phyloP scores from a whole-genome alignment of 2,329 filamentous ascomycete species.

The Penicillium sp. region DNA sequence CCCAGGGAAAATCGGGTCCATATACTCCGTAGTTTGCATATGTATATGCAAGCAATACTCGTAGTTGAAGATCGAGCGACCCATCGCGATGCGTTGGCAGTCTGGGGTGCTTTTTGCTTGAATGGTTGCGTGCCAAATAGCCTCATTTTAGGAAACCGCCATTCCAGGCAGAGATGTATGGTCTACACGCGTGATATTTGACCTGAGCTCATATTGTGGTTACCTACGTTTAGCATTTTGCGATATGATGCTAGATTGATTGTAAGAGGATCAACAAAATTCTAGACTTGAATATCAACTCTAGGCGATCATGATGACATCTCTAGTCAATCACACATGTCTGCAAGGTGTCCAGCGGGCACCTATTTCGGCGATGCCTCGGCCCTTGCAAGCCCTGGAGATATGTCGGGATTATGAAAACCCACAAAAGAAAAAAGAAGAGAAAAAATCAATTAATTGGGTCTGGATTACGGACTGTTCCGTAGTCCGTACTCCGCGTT shows the following conservation, averaged over 20 bases:
- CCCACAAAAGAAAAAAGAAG: neutral
- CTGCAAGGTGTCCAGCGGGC: neutral
- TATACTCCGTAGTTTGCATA: neutral
- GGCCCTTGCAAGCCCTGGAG: neutral
- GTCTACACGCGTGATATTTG: neutral
- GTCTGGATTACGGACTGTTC: neutral
- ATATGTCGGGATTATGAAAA: neutral
- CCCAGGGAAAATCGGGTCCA: neutral
- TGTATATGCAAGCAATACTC: slow-evolving; percentile 11
- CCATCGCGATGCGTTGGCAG: slow-evolving; percentile 16
- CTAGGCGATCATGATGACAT: neutral
- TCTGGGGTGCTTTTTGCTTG: slow-evolving; percentile 1
- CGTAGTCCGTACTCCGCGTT: neutral
- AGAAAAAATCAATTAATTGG: neutral
- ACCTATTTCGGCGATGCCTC: neutral
- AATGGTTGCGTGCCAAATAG: neutral
- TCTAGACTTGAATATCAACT: neutral
- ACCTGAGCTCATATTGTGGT: neutral
- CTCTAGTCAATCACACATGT: neutral
- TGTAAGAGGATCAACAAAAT: neutral
- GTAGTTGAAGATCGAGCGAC: neutral
- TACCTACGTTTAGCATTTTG: neutral
- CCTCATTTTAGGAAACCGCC: neutral
- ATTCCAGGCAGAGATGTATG: neutral
- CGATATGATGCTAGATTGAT: neutral